Base-by-base conservation (phyloP, 176 grass and related monocot genomes). In the Carex pumila region DNA sequence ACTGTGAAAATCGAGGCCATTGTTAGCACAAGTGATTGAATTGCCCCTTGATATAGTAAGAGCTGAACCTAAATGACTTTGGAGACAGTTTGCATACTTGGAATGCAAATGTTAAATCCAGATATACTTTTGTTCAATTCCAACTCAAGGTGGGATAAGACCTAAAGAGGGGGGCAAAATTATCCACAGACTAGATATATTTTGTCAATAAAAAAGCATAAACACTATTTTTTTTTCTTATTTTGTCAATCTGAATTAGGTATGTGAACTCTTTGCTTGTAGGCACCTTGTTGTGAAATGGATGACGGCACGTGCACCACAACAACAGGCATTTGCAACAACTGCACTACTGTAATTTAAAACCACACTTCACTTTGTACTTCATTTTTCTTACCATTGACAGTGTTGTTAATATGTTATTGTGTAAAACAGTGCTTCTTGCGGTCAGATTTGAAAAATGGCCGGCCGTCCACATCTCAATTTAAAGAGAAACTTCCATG, bases 401-500 rank as follows among this genome's bases (percentile, higher is more conserved):
- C 34, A 57, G 13, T 57, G 25, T 18, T 78, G 50, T 78, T 86
- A 29, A 47, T 72, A 64, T 90, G 83, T 87, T 91, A 65, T 84
- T 90, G 11, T 55, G 21, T 91, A 45, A 45, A 45, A 45, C 75
- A 97, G 94, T 99, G 96, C 67, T 95, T 95, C 70, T 84, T 88
- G 60, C 74, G 81, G 79, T 92, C 91, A 81, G 89, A 95, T 72
- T 92, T 99, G 80, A 89, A 99, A 77, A 84, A 90, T 77, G 93
- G 93, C 2, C 93, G 96, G 22, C 96, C 96, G 61, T 95, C 92
- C 7, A 99, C 89, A 82, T 52, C n/a, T 32, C 89, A 95, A 54
- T 99, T 99, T 78, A 92, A 66, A 84, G 91, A 93, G 79, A 99
- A 95, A 73, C 86, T 99, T 80, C 96, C 96, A 78, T 99, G 96